Percentiles rank a stretch among this genome's conserved stretches.
Evolutionary conservation across 1,284 basidiomycete species (phyloP).

Genomic region (Neolentinus lepideus): DNA sequence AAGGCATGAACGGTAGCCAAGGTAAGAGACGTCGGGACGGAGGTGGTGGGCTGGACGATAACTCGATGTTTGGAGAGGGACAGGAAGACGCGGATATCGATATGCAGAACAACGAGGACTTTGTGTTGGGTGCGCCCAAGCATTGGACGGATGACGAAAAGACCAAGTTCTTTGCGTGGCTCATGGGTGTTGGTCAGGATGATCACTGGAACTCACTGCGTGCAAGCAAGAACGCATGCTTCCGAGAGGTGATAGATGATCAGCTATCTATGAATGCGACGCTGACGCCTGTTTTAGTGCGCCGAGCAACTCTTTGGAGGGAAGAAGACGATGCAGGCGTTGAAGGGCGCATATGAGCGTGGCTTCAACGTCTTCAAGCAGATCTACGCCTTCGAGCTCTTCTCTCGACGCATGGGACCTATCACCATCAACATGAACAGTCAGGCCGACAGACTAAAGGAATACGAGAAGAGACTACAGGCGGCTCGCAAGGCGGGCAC

Average conservation of each 20-base stretch:
- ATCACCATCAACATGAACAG: constrained; percentile 30
- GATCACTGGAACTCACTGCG: constrained; percentile 68
- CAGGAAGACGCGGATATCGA: not conserved
- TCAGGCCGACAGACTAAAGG: constrained; percentile 53
- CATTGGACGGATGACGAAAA: constrained; percentile 80
- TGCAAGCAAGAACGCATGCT: constrained; percentile 70
- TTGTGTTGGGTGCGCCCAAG: constrained; percentile 33
- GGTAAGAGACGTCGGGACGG: not conserved
- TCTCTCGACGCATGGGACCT: constrained; percentile 33
- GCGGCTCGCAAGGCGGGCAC: constrained; percentile 51
- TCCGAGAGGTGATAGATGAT: constrained; percentile 52
- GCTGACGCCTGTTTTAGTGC: constrained; percentile 35
- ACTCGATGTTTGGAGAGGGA: not conserved
- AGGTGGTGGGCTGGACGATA: not conserved
- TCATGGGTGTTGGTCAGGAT: constrained; percentile 61
- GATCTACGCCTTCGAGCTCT: constrained; percentile 61
- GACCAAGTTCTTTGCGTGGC: constrained; percentile 63
- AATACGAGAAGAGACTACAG: constrained; percentile 59
- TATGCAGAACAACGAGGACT: not conserved
- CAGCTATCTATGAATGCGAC: not conserved
- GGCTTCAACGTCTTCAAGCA: constrained; percentile 77
- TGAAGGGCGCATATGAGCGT: constrained; percentile 75
- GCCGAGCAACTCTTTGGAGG: constrained; percentile 57
- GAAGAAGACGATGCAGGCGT: constrained; percentile 71
- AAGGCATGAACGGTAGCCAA: not conserved